phyloP scores from a whole-genome alignment of 148 eudicot genomes.

The Linanthus parryae region DNA sequence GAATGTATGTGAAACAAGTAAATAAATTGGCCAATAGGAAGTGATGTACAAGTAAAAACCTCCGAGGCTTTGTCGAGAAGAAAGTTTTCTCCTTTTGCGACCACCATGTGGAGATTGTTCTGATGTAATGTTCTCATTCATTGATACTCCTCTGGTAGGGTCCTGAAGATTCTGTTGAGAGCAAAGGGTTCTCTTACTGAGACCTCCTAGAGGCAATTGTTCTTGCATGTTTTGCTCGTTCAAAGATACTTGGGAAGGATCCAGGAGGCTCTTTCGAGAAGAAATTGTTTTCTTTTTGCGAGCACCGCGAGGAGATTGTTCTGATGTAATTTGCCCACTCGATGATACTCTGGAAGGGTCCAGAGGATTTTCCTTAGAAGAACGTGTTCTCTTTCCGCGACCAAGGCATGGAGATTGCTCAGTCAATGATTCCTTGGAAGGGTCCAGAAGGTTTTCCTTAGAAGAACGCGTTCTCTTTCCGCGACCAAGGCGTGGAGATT shows the following conservation, averaged over 20 bases:
- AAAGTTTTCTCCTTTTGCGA: neutral
- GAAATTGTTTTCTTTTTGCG: too few relatives aligned
- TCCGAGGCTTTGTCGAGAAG: neutral
- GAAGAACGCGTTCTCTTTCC: too few relatives aligned
- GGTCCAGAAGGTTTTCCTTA: too few relatives aligned
- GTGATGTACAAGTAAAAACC: neutral
- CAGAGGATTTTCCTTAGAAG: too few relatives aligned
- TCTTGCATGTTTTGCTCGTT: neutral
- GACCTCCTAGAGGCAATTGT: neutral
- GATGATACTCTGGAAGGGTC: too few relatives aligned
- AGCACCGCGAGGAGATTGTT: too few relatives aligned
- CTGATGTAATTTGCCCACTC: too few relatives aligned
- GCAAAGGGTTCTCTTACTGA: neutral
- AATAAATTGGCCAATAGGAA: neutral
- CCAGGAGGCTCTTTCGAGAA: neutral
- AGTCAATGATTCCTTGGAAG: too few relatives aligned
- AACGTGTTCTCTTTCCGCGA: too few relatives aligned
- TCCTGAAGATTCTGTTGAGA: neutral
- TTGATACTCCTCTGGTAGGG: neutral
- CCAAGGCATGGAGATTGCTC: too few relatives aligned
- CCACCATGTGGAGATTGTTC: neutral
- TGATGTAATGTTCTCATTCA: neutral
- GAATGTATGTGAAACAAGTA: neutral
- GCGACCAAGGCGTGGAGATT: too few relatives aligned
- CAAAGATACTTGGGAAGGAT: neutral